Evolutionary conservation across 345 rosid genomes (phyloP).

Genomic region (Salix brachista): DNA sequence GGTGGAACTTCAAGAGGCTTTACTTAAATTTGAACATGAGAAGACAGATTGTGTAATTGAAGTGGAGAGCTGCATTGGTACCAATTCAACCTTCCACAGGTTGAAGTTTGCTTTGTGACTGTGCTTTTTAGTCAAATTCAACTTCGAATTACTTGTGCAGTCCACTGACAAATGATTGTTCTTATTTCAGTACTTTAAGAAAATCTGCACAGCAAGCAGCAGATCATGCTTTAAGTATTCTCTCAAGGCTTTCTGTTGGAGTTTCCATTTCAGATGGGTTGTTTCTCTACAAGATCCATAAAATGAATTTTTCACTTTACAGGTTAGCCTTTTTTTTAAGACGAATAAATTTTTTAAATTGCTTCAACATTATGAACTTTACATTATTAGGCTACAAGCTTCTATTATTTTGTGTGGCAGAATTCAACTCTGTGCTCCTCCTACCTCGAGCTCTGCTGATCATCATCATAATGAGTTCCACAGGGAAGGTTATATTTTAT

Average conservation of each 20-base stretch:
- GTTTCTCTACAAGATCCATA: conserved; percentile 40
- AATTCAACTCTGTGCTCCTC: conserved; percentile 62
- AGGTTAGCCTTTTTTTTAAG: conserved; percentile 40
- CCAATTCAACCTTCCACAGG: conserved; percentile 80
- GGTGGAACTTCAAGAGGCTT: conserved; percentile 64
- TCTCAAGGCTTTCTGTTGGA: conserved; percentile 38
- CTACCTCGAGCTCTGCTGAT: conserved; percentile 45
- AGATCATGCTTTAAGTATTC: conserved; percentile 38
- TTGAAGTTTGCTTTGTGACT: conserved; percentile 21
- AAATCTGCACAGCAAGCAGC: conserved; percentile 61
- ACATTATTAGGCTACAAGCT: conserved; percentile 1
- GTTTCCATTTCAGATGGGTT: conserved; percentile 30
- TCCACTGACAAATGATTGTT: conserved; percentile 33
- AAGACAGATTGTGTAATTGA: conserved; percentile 65
- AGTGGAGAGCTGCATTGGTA: conserved; percentile 70
- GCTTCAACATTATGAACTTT: neutral
- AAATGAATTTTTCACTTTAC: conserved; percentile 61
- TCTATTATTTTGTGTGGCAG: conserved; percentile 36
- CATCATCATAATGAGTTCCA: conserved; percentile 34
- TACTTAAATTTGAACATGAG: conserved; percentile 42
- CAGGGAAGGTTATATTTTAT: conserved; percentile 76
- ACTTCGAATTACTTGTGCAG: conserved; percentile 5
- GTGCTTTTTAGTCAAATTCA: neutral
- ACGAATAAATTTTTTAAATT: conserved; percentile 1
- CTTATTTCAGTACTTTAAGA: conserved; percentile 51